Evolutionary conservation across 768 basidiomycete species (phyloP).

Genomic region (Hypholoma fasciculare): DNA sequence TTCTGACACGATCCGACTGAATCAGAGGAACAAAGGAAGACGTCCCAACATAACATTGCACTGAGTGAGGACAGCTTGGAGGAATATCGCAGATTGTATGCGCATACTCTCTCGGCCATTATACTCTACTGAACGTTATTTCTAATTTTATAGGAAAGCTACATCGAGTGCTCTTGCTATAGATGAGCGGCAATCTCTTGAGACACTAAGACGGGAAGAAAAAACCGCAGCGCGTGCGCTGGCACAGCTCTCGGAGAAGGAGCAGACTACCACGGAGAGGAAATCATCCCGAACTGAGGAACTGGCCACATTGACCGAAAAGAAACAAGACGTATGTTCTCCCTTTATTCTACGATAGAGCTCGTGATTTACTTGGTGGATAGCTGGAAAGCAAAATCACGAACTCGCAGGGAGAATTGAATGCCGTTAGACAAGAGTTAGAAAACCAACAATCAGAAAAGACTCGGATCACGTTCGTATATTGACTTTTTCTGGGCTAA

Average conservation of each 20-base stretch:
- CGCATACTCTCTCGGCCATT: constrained; percentile 3
- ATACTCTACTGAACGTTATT: neutral
- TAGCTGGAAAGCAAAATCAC: constrained; percentile 65
- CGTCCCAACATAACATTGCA: constrained; percentile 73
- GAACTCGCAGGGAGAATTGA: constrained; percentile 59
- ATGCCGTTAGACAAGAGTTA: constrained; percentile 69
- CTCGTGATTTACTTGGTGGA: neutral
- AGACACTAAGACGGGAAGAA: constrained; percentile 79
- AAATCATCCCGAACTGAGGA: constrained; percentile 59
- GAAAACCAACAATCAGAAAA: constrained; percentile 87
- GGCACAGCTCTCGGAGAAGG: constrained; percentile 65
- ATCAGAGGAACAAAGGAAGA: constrained; percentile 71
- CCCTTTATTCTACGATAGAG: neutral
- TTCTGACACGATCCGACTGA: too few relatives aligned
- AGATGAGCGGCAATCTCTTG: constrained; percentile 84
- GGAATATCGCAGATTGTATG: constrained; percentile 83
- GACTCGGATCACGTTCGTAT: constrained; percentile 75
- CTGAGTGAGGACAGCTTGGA: constrained; percentile 83
- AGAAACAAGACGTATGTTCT: constrained; percentile 56
- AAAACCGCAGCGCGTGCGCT: constrained; percentile 70
- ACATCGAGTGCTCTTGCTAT: constrained; percentile 78
- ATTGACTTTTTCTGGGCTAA: constrained; percentile 21
- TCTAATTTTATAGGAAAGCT: constrained; percentile 58
- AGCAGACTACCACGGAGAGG: constrained; percentile 63
- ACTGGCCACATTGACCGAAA: constrained; percentile 41